These are phyloP conservation scores for Fusarium acutatum DNA, from an alignment of 2,329 filamentous ascomycete genomes.

Conservation along the genomic window DNA sequence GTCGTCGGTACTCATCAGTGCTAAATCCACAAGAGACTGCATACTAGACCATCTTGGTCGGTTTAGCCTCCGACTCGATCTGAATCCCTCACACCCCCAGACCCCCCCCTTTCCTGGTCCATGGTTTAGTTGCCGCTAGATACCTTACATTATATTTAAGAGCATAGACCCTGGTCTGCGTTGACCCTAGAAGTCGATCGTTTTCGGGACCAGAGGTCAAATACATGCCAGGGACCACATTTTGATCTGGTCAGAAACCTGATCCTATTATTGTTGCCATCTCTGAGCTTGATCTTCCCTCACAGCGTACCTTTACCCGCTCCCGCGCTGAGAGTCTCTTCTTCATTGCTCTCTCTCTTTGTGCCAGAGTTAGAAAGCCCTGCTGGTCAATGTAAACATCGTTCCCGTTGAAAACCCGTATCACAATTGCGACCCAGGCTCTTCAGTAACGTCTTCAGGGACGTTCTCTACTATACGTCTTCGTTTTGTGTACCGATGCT, in stretches of 20 bases:
- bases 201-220: slow-evolving; percentile 35
- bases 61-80: slow-evolving; percentile 35
- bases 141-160: slow-evolving; percentile 36
- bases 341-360: neutral
- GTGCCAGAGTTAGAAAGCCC: neutral
- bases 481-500: slow-evolving; percentile 24
- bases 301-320: neutral
- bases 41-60: slow-evolving; percentile 24
- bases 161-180: slow-evolving; percentile 35
- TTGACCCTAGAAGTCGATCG: slow-evolving; percentile 39
- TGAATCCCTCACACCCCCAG: slow-evolving; percentile 25
- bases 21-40: slow-evolving; percentile 33
- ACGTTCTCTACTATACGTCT: slow-evolving; percentile 3
- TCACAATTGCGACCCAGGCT: slow-evolving; percentile 4
- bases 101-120: slow-evolving; percentile 36
- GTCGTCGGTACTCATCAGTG: slow-evolving; percentile 36
- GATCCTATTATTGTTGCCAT: slow-evolving; percentile 8
- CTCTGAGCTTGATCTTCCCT: neutral
- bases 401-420: neutral
- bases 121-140: slow-evolving; percentile 40
- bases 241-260: slow-evolving; percentile 10
- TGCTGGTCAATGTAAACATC: neutral
- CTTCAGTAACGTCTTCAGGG: slow-evolving; percentile 15
- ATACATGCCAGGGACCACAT: slow-evolving; percentile 38
- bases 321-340: neutral